Evolutionary conservation across 192 early-diverging fungal species (phyloP).

Genomic region (Phycomyces nitens): DNA sequence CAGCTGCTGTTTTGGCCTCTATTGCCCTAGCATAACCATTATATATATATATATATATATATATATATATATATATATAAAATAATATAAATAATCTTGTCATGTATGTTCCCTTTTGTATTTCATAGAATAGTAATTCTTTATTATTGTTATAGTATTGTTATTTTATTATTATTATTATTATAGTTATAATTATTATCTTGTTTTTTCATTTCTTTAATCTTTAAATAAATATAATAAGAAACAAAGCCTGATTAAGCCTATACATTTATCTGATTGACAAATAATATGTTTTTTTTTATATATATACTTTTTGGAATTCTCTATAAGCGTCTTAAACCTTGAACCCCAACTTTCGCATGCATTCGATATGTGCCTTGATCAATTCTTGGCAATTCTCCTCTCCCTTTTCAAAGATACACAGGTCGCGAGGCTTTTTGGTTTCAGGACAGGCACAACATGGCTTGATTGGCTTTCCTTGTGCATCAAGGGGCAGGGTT

Average conservation of each 20-base stretch:
- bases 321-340: conserved; percentile 55
- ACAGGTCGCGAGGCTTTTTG: conserved; percentile 84
- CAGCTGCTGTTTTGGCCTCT: not conserved
- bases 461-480: conserved; percentile 73
- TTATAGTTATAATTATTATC: no score
- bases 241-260: no score
- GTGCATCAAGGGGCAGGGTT: conserved; percentile 39
- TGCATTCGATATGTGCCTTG: conserved; percentile 83
- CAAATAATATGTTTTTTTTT: no score
- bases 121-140: not conserved
- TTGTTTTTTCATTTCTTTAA: no score
- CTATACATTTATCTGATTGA: no score
- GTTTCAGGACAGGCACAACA: conserved; percentile 98
- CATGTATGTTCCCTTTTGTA: not conserved
- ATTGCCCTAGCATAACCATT: not conserved
- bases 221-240: no score
- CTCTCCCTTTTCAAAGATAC: conserved; percentile 83
- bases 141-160: not conserved
- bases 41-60: not conserved
- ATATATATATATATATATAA: not conserved
- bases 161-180: not conserved
- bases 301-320: no score
- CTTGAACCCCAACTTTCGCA: conserved; percentile 93
- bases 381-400: conserved; percentile 87
- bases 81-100: not conserved